Base-by-base conservation (phyloP, 305 asterid species). In the Coffea humblotiana region DNA sequence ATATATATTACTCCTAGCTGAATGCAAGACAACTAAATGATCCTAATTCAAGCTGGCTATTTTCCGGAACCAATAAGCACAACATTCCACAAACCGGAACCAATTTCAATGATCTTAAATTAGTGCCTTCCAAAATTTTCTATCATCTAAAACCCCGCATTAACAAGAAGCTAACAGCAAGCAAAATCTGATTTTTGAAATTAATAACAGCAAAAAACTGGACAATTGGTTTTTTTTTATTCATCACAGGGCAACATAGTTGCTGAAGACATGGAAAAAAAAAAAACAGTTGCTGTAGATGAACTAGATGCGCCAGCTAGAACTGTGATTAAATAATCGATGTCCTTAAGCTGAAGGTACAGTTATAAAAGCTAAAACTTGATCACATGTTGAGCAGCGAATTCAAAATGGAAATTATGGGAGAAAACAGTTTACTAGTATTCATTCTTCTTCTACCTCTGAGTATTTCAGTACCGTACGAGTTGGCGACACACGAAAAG, bases 311-410 rank as follows among this genome's bases (percentile, higher is more conserved):
- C 5, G 73, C 52, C 73, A 69, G 51, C 73, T 65, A 27, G 77
- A 54, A 35, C 8, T 58, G 19, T 27, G 43, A 37, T 12, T 48
- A 52, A 74, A 49, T 43, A 61, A 63, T 65, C 56, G 70, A 77
- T 67, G 65, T 68, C 64, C 72, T 47, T 32, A 64, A 77, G 51
- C 37, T 48, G 48, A 49, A 77, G 73, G 74, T 54, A 65, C 79
- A 27, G 5, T 18, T 1, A 21, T 16, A 7, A 74, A 56, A 27
- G 49, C 19, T 60, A 75, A 47, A 12, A 49, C 65, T 51, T 7
- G 70, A 76, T 76, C 71, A 70, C 60, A 78, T 61, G 51, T 16
- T 3, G 60, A 40, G 37, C 40, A 43, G 32, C 60, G 13, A 13
- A 47, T n/a, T 25, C 43, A 25, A 4, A 48, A 72, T 47, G 75